Evolutionary conservation across 2,329 filamentous ascomycete species (phyloP), one percentile per base, ranked within the genome.

Genomic region (Pseudogymnoascus destructans): DNA sequence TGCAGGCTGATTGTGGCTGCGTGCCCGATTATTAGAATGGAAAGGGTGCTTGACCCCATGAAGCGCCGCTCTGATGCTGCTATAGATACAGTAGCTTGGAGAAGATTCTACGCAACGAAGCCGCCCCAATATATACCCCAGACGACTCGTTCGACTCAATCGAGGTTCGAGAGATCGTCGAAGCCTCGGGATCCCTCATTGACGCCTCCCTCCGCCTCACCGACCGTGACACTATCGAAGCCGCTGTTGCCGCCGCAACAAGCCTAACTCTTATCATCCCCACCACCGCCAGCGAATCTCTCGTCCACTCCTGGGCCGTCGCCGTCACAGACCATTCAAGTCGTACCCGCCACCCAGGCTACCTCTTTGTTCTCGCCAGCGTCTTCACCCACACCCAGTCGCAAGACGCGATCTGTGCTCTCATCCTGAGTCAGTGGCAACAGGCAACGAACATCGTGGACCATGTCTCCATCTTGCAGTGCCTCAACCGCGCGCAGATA

Each of bases 1-100:
- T 78, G 80, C 63, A 73, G 73, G n/a, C 73, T 87, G 1, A 72
- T 84, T n/a, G 73, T 80, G 7, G 76, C 82, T 4, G 68, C 73
- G 0, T 69, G 76, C 8, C 78, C 79, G 0, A 57, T 79, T 0
- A 65, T 81, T 1, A 73, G 23, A 30, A 30, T 52, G 25, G n/a
- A 15, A 11, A 52, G 25, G n/a, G 46, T 52, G 23, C 46, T 52
- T 52, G 15, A 19, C 4, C n/a, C n/a, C 6, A 49, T 27, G 23
- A 15, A 27, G 10, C 2, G 6, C 17, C 5, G 23, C 42, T 27
- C 13, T 49, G 7, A 52, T 19, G n/a, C 46, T 17, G 3, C n/a
- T 52, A 11, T 52, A 17, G 46, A 52, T 19, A 6, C 25, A 19
- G n/a, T 27, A 11, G 23, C 46, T 3, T 52, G 46, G 25, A 30